Evolutionary conservation across 2,329 filamentous ascomycete species (phyloP).

Genomic region (Colletotrichum gigasporum): DNA sequence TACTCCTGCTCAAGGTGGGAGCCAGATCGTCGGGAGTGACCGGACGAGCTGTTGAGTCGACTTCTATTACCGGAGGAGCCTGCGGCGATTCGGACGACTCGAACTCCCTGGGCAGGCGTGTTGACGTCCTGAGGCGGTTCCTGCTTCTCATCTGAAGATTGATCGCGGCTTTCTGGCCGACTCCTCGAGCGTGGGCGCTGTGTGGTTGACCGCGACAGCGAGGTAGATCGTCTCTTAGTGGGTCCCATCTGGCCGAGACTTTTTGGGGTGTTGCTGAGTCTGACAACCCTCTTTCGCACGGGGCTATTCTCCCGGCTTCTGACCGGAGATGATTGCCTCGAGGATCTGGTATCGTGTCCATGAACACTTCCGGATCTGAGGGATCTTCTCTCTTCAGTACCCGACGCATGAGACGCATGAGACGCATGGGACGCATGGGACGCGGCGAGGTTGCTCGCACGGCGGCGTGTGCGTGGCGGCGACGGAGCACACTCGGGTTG

Average conservation of each 20-base stretch:
- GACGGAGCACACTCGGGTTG: conserved; percentile 52
- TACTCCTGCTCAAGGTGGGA: conserved; percentile 57
- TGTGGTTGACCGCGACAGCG: conserved; percentile 49
- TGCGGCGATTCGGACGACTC: conserved; percentile 64
- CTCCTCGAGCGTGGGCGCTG: conserved; percentile 44
- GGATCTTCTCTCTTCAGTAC: conserved; percentile 54
- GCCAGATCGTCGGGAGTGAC: conserved; percentile 46
- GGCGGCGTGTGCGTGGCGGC: conserved; percentile 58
- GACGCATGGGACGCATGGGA: too few species aligned
- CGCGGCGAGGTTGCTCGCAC: conserved; percentile 56
- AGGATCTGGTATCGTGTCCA: conserved; percentile 45
- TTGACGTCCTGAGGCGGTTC: conserved; percentile 54
- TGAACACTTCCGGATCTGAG: conserved; percentile 60
- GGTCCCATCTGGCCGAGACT: conserved; percentile 51
- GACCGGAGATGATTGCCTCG: conserved; percentile 53
- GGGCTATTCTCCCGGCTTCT: conserved; percentile 62
- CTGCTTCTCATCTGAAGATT: conserved; percentile 50
- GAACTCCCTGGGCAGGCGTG: conserved; percentile 61
- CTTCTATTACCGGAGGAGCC: conserved; percentile 59
- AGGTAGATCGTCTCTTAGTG: conserved; percentile 60
- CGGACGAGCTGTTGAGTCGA: conserved; percentile 45
- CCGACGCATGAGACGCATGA: too few species aligned
- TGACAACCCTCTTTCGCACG: conserved; percentile 65
- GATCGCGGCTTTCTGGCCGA: conserved; percentile 52
- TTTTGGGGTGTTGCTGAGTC: conserved; percentile 62